phyloP scores from a whole-genome alignment of 2,329 filamentous ascomycete species.

The Stachybotrys elegans region DNA sequence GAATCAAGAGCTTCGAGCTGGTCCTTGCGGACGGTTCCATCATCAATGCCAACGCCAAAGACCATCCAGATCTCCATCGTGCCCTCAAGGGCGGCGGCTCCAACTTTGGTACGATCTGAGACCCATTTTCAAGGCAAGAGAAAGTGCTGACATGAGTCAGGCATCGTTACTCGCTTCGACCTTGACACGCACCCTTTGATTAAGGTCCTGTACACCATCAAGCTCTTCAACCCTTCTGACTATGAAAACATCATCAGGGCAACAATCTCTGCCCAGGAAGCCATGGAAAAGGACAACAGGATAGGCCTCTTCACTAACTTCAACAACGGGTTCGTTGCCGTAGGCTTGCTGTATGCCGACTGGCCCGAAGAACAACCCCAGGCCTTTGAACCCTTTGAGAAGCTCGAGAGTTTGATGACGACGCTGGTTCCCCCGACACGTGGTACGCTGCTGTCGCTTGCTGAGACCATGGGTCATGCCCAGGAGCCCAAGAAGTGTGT shows the following conservation, averaged over 20 bases:
- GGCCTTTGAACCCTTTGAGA: background rate
- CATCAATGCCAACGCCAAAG: background rate
- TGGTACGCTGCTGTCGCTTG: slow-evolving; percentile 2
- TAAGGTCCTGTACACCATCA: background rate
- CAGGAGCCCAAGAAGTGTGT: background rate
- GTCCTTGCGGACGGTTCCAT: slow-evolving; percentile 1
- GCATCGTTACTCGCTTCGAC: slow-evolving; percentile 1
- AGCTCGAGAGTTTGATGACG: background rate
- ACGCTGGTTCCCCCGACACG: background rate
- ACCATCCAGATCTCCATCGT: background rate
- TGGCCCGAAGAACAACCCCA: background rate
- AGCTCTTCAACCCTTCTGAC: background rate
- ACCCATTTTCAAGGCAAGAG: too few relatives aligned
- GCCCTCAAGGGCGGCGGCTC: slow-evolving; percentile 1
- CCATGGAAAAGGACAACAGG: background rate
- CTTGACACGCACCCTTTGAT: background rate
- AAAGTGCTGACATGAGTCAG: too few relatives aligned
- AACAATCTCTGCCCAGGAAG: background rate
- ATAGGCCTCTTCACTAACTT: slow-evolving; percentile 1
- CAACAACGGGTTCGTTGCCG: background rate
- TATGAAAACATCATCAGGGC: slow-evolving; percentile 1
- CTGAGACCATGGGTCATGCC: slow-evolving; percentile 2
- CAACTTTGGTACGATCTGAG: background rate
- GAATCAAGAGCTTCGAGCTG: background rate
- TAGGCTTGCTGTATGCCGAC: background rate